Conservation (phyloP, 371 early-diverging fungal genomes). For the Mucor irregularis region DNA sequence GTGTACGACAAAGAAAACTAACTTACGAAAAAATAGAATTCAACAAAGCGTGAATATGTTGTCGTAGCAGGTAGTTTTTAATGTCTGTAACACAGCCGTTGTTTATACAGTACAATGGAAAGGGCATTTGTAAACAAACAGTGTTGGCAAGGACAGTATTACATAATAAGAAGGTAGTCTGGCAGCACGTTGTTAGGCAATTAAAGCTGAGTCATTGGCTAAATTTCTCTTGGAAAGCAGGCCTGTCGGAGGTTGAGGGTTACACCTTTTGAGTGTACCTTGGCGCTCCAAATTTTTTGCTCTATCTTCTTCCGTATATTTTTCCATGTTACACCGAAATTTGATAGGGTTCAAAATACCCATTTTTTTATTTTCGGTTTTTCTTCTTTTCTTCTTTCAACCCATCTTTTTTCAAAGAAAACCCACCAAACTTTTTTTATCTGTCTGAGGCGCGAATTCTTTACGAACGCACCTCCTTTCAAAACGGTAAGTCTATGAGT, state of each 20-base stretch:
- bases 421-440: slow-evolving; percentile 8
- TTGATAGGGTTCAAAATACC: slow-evolving; percentile 11
- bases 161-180: background rate
- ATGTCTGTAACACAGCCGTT: too few relatives aligned
- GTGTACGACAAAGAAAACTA: too few relatives aligned
- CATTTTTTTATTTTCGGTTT: background rate
- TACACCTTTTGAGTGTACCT: background rate
- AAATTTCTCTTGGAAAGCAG: background rate
- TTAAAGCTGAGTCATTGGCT: slow-evolving; percentile 7
- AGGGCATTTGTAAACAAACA: too few relatives aligned
- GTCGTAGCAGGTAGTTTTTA: too few relatives aligned
- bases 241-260: background rate
- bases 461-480: slow-evolving; percentile 22
- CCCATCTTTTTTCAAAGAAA: background rate
- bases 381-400: slow-evolving; percentile 6
- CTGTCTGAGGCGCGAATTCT: slow-evolving; percentile 27
- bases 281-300: too few relatives aligned
- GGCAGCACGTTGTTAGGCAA: background rate
- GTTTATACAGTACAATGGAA: too few relatives aligned
- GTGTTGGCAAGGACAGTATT: too few relatives aligned
- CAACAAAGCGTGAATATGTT: too few relatives aligned
- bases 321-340: slow-evolving; percentile 9
- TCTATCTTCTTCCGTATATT: slow-evolving; percentile 8
- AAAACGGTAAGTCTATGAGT: slow-evolving; percentile 36
- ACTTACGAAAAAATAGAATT: too few relatives aligned